Conservation (phyloP, 768 basidiomycete species). For the Hygrophorus russula region DNA sequence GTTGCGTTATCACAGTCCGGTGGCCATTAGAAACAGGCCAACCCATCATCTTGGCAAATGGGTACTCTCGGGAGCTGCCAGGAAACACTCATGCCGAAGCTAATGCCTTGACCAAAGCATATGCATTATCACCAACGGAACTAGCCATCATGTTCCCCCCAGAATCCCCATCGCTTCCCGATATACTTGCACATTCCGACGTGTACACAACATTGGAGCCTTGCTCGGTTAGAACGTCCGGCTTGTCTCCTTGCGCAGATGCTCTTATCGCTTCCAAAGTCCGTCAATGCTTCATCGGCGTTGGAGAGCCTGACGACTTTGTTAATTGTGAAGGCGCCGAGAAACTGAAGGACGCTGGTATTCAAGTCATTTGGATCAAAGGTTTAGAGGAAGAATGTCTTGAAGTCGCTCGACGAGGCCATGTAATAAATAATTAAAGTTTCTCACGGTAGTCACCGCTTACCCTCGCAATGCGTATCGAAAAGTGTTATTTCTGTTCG, state of each 20-base stretch:
- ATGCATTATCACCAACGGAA: constrained; percentile 28
- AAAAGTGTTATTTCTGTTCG: constrained; percentile 98
- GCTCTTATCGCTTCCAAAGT: constrained; percentile 66
- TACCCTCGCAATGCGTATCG: constrained; percentile 62
- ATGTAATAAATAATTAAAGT: neutral
- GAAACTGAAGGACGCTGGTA: constrained; percentile 56
- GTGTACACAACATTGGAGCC: constrained; percentile 97
- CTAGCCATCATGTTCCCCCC: constrained; percentile 34
- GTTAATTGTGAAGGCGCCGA: constrained; percentile 84
- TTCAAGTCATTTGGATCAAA: constrained; percentile 65
- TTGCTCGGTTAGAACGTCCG: constrained; percentile 83
- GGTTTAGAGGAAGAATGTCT: constrained; percentile 77
- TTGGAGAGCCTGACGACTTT: constrained; percentile 87
- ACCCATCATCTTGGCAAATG: constrained; percentile 57
- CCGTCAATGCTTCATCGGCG: constrained; percentile 76
- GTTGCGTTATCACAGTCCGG: constrained; percentile 58
- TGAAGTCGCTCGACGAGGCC: constrained; percentile 50
- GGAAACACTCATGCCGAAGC: constrained; percentile 98
- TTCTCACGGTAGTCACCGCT: constrained; percentile 4
- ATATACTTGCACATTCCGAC: constrained; percentile 50
- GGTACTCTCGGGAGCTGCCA: constrained; percentile 81
- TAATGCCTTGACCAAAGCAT: constrained; percentile 74
- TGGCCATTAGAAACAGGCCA: constrained; percentile 23
- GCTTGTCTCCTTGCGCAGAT: constrained; percentile 76
- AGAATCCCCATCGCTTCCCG: constrained; percentile 12